phyloP scores from a whole-genome alignment of 768 basidiomycete species.

The Amanita rimosa region DNA sequence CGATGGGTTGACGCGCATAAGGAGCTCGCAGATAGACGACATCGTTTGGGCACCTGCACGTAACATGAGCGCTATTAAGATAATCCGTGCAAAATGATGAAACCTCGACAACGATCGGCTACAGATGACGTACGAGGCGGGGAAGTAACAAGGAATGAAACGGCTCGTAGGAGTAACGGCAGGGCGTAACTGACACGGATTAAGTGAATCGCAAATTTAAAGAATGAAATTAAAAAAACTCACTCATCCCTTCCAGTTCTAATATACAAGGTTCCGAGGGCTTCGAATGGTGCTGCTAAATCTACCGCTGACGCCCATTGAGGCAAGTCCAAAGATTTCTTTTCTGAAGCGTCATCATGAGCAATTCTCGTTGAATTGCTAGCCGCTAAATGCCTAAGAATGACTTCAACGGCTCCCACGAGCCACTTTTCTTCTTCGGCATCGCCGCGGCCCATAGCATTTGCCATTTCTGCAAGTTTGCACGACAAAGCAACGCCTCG shows the following conservation, averaged over 20 bases:
- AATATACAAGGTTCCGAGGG: conserved; percentile 52
- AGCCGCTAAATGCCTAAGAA: conserved; percentile 24
- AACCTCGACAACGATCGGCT: conserved; percentile 54
- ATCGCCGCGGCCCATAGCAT: conserved; percentile 14
- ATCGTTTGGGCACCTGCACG: conserved; percentile 32
- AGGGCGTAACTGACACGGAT: conserved; percentile 41
- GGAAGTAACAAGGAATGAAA: conserved; percentile 41
- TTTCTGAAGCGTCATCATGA: neutral
- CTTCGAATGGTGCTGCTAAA: conserved; percentile 57
- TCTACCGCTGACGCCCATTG: conserved; percentile 49
- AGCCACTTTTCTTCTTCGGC: conserved; percentile 34
- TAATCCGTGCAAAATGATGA: neutral
- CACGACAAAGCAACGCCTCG: conserved; percentile 28
- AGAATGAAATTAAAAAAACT: conserved; percentile 11
- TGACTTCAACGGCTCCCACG: conserved; percentile 29
- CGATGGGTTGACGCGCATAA: conserved; percentile 20
- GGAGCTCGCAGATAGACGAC: conserved; percentile 32
- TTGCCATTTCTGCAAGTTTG: conserved; percentile 27
- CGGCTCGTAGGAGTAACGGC: conserved; percentile 54
- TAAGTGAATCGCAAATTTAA: neutral
- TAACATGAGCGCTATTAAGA: neutral
- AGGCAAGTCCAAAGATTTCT: conserved; percentile 35
- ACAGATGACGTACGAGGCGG: conserved; percentile 21
- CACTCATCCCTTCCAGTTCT: conserved; percentile 45
- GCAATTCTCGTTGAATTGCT: conserved; percentile 8